Base-by-base conservation (phyloP, 495 filamentous ascomycete species). In the Penicillium soppii region DNA sequence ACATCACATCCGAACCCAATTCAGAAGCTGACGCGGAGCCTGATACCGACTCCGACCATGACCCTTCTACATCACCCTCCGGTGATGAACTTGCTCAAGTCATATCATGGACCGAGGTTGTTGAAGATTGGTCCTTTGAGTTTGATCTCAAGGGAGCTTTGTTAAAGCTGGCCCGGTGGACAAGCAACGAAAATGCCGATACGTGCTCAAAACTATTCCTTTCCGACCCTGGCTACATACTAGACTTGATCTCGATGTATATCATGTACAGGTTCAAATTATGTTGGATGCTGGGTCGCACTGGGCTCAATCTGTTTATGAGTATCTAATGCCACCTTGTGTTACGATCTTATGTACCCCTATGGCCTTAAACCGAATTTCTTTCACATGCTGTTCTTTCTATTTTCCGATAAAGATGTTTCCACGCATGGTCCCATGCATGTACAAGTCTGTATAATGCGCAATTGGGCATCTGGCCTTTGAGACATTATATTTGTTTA, bases 161-260 rank as follows among this genome's bases (percentile, higher is more conserved):
- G 3, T 1, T 8, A 7, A 57, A 23, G 3, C 21, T 61, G 0
- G 12, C 50, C 9, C 35, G 32, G 13, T 44, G 45, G 46, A 46
- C 36, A 0, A 44, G 47, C 26, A 32, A 38, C 1, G 21, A 9
- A 2, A 17, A 47, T 19, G 21, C 38, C 12, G 26, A 44, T 33
- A 29, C 35, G 27, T 32, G 23, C 23, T 19, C 27, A 2, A 27
- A 49, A 1, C 15, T 38, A 15, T 30, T 38, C 4, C 7, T 13
- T 17, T 35, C 19, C 8, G 42, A 61, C 8, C 22, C 46, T 9
- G 19, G 13, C 5, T 21, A 26, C 1, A 36, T 57, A 6, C 38
- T 54, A 8, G 30, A 57, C 12, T 54, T 51, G 13, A 20, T 61
- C 16, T 39, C 43, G 2, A 10, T 19, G 27, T 48, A 48, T 19